These are phyloP conservation scores for Paxillus rubicundulus DNA, from an alignment of 768 basidiomycete species.

Conservation along the genomic window DNA sequence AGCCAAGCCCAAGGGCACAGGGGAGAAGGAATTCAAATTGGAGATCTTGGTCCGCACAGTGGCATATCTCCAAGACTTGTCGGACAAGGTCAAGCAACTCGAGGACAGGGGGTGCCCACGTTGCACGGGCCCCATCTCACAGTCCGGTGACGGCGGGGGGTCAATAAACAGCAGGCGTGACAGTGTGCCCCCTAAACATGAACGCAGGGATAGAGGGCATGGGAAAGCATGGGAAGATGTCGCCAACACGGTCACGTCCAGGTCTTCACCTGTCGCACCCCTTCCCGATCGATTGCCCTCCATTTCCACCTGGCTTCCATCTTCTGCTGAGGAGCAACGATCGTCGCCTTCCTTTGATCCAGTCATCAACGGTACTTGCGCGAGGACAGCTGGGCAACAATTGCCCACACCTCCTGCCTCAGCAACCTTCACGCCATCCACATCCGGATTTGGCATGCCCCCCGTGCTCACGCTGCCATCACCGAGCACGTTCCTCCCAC, in stretches of 20 bases:
- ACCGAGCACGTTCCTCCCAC: slow-evolving; percentile 21
- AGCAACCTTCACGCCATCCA: slow-evolving; percentile 46
- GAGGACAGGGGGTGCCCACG: slow-evolving; percentile 31
- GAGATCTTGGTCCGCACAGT: slow-evolving; percentile 87
- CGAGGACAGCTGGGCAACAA: slow-evolving; percentile 24
- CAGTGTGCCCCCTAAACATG: background rate
- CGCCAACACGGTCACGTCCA: background rate
- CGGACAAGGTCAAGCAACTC: slow-evolving; percentile 50
- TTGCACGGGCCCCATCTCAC: slow-evolving; percentile 20
- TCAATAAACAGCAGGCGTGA: background rate
- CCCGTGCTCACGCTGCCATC: slow-evolving; percentile 42
- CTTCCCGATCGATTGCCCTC: slow-evolving; percentile 50
- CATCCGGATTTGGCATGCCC: slow-evolving; percentile 32
- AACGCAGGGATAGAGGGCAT: background rate
- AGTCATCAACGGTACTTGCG: slow-evolving; percentile 14
- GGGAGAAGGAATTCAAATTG: slow-evolving; percentile 89
- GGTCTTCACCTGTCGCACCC: slow-evolving; percentile 5
- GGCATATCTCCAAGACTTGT: slow-evolving; percentile 68
- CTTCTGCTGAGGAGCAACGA: slow-evolving; percentile 17
- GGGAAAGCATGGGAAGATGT: background rate
- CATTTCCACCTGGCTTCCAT: slow-evolving; percentile 66
- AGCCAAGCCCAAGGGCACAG: slow-evolving; percentile 36
- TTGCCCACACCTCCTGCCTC: slow-evolving; percentile 60
- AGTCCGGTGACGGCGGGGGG: slow-evolving; percentile 1
- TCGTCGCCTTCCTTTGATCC: slow-evolving; percentile 33